Conservation (phyloP, 768 basidiomycete genomes). For the Kwoniella sp. region DNA sequence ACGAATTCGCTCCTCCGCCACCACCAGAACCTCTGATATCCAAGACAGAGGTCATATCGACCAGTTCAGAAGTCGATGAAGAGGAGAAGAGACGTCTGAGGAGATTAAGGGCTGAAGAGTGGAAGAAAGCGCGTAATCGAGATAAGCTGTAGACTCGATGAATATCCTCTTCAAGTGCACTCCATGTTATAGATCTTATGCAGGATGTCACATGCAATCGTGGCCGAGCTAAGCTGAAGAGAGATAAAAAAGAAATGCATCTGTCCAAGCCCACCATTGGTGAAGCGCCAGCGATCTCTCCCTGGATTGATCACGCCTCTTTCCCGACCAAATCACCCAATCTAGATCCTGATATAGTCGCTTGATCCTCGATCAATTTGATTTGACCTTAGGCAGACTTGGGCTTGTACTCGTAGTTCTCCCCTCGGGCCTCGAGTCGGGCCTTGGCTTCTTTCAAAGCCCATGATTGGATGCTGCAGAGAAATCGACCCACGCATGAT, state of each 20-base stretch:
- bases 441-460: conserved; percentile 84
- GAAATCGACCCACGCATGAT: neutral
- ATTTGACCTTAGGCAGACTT: conserved; percentile 21
- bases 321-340: no score
- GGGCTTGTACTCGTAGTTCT: conserved; percentile 80
- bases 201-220: no score
- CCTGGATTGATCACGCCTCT: no score
- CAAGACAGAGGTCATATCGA: neutral
- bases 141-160: neutral
- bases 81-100: conserved; percentile 19
- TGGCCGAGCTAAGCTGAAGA: no score
- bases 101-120: conserved; percentile 22
- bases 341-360: no score
- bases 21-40: no score
- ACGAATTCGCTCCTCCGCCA: neutral
- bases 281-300: no score
- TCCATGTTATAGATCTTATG: no score
- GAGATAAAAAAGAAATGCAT: no score
- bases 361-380: no score
- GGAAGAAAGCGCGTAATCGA: conserved; percentile 18
- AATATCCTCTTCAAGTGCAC: no score
- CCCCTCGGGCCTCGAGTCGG: conserved; percentile 89
- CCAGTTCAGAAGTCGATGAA: neutral
- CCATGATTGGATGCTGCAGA: conserved; percentile 81
- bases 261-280: no score